Percentiles rank a stretch among this genome's conserved stretches.
Evolutionary conservation across 1,284 basidiomycete genomes (phyloP).

Genomic region (Neonothopanus nambi): DNA sequence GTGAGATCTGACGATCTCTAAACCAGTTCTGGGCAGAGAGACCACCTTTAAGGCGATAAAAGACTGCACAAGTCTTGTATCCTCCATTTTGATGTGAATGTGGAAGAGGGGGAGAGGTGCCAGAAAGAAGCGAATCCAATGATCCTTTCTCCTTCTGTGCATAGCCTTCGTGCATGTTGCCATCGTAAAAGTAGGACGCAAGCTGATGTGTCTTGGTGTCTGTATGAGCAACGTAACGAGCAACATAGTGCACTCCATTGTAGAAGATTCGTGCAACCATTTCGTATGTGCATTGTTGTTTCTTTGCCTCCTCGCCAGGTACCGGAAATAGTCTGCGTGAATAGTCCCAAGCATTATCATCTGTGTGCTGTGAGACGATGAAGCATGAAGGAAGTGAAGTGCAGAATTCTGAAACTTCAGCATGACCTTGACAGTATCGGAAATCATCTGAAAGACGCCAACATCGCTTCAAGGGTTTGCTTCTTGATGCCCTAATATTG

Average conservation of each 20-base stretch:
- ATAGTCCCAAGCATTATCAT: background rate
- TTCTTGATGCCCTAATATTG: background rate
- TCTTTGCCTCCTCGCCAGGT: background rate
- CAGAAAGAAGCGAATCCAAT: too few relatives aligned
- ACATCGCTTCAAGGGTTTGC: background rate
- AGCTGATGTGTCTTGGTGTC: too few relatives aligned
- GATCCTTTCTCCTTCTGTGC: too few relatives aligned
- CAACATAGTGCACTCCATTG: conserved; percentile 3
- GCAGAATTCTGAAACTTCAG: background rate
- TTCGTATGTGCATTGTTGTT: background rate
- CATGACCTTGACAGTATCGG: background rate
- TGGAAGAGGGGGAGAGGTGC: too few relatives aligned
- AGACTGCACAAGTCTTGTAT: background rate
- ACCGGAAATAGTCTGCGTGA: background rate
- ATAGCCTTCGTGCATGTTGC: too few relatives aligned
- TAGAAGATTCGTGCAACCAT: background rate
- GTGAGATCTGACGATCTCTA: background rate
- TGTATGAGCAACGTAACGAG: too few relatives aligned
- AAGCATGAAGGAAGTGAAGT: background rate
- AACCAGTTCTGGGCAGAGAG: background rate
- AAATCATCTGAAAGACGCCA: background rate
- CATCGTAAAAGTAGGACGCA: too few relatives aligned
- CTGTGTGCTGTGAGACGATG: background rate
- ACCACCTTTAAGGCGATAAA: background rate
- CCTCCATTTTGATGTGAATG: background rate